phyloP scores from a whole-genome alignment of 2,329 filamentous ascomycete genomes.

The Diaporthe destruens region DNA sequence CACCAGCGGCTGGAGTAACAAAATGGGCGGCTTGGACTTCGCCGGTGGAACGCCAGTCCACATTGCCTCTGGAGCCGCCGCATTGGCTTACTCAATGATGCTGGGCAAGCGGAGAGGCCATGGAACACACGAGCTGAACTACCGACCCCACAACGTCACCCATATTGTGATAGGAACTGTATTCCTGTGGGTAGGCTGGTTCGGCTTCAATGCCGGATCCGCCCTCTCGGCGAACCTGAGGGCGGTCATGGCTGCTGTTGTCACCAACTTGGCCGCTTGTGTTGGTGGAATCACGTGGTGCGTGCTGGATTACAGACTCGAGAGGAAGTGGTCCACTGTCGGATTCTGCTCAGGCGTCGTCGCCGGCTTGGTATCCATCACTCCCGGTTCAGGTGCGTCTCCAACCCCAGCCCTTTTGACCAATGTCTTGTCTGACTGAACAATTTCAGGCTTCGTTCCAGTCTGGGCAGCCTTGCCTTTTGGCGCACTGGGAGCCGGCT shows the following conservation, averaged over 20 bases:
- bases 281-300: conserved; percentile 92
- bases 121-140: conserved; percentile 89
- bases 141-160: conserved; percentile 92
- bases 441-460: conserved; percentile 73
- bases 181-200: conserved; percentile 96
- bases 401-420: background rate
- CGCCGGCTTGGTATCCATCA: conserved; percentile 88
- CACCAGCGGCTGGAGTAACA: conserved; percentile 80
- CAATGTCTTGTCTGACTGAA: conserved; percentile 11
- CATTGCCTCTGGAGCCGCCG: conserved; percentile 85
- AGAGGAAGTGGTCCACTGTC: conserved; percentile 92
- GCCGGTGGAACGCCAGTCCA: conserved; percentile 93
- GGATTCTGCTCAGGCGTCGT: conserved; percentile 94
- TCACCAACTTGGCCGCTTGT: conserved; percentile 87
- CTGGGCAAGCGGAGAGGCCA: conserved; percentile 87
- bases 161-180: conserved; percentile 93
- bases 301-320: conserved; percentile 87
- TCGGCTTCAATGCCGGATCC: conserved; percentile 92
- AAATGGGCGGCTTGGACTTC: conserved; percentile 87
- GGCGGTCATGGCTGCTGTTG: conserved; percentile 86
- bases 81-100: conserved; percentile 91
- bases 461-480: conserved; percentile 87
- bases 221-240: conserved; percentile 85
- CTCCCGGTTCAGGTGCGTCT: conserved; percentile 80
- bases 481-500: conserved; percentile 79